phyloP scores from a whole-genome alignment of 2,329 filamentous ascomycete species.

The Coniochaeta sp. region DNA sequence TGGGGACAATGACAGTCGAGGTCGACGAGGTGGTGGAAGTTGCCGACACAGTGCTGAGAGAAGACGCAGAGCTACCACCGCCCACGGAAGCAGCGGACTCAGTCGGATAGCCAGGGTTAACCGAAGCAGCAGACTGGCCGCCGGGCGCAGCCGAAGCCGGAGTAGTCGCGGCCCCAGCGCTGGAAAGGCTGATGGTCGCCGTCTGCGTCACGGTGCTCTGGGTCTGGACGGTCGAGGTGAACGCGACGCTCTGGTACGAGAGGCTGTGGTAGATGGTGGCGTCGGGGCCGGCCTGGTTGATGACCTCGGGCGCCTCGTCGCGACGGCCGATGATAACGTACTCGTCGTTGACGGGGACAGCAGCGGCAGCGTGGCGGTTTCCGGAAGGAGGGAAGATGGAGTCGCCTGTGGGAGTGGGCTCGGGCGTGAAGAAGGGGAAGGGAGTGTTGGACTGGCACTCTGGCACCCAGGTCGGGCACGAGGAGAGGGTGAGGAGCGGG shows the following conservation, averaged over 20 bases:
- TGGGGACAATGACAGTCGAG: background rate
- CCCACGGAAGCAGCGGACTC: no score
- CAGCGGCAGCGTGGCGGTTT: background rate
- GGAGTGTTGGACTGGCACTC: background rate
- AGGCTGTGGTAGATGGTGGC: background rate
- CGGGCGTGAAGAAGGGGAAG: background rate
- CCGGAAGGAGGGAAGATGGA: background rate
- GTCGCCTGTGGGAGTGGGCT: background rate
- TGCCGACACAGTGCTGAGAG: background rate
- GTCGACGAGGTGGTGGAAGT: background rate
- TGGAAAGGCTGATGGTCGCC: no score
- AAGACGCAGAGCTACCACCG: no score
- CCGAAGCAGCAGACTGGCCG: no score
- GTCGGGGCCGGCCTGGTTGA: background rate
- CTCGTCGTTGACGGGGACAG: background rate
- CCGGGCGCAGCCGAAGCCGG: no score
- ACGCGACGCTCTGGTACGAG: background rate
- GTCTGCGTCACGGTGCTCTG: no score
- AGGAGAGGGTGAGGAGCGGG: background rate
- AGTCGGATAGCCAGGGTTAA: no score
- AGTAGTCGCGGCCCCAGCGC: no score
- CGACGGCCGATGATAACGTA: background rate
- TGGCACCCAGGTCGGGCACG: background rate
- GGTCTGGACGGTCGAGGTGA: background rate
- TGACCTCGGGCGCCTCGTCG: background rate